Evolutionary conservation across 176 grass and related monocot genomes (phyloP).

Genomic region (Chloris gayana): DNA sequence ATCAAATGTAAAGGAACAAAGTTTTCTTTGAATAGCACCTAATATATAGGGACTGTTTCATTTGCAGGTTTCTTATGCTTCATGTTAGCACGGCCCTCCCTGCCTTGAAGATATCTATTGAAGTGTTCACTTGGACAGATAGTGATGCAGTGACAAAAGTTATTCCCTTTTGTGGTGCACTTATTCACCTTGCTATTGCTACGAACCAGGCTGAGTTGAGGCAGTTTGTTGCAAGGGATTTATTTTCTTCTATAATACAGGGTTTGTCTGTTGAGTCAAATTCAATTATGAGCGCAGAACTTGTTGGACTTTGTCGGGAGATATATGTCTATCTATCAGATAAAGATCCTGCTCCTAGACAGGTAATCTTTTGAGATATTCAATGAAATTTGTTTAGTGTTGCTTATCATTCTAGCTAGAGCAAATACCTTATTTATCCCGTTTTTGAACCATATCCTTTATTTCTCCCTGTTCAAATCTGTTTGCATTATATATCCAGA

Average conservation of each 20-base stretch:
- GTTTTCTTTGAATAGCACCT: conserved; percentile 31
- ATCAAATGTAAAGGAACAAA: neutral
- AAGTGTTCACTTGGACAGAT: conserved; percentile 90
- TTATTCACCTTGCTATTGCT: conserved; percentile 80
- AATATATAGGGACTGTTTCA: conserved; percentile 20
- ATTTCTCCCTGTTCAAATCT: too few species aligned
- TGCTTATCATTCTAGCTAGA: conserved; percentile 8
- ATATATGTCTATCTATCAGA: conserved; percentile 96
- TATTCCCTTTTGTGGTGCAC: conserved; percentile 74
- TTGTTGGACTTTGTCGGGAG: conserved; percentile 97
- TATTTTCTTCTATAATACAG: conserved; percentile 87
- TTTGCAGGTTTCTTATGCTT: conserved; percentile 75
- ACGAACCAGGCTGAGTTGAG: conserved; percentile 73
- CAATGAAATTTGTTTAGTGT: conserved; percentile 9
- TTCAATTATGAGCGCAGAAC: conserved; percentile 76
- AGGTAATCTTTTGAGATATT: conserved; percentile 51
- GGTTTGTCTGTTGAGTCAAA: conserved; percentile 84
- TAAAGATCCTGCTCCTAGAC: conserved; percentile 74
- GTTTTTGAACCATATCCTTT: too few species aligned
- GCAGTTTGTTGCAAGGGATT: conserved; percentile 93
- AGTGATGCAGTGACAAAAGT: conserved; percentile 83
- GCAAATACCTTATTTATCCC: too few species aligned
- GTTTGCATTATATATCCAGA: too few species aligned
- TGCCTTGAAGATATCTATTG: conserved; percentile 69
- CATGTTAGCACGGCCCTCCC: conserved; percentile 59